Base-by-base conservation (phyloP, 441 rosid genomes). In the Capsella rubella region DNA sequence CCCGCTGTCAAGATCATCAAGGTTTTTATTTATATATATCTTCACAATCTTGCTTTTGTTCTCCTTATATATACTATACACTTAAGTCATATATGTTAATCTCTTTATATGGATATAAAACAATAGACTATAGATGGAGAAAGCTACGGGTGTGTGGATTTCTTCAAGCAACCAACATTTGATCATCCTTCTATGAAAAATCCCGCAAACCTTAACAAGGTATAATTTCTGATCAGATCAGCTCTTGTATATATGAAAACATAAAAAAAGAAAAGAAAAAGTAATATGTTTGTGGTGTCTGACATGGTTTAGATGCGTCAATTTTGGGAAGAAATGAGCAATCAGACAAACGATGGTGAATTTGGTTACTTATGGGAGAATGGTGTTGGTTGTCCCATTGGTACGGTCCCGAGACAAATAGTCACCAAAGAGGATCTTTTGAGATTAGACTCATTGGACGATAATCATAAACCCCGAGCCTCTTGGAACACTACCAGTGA, bases 151-250 rank as follows among this genome's bases (percentile, higher is more conserved):
- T 75, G 73, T 43, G 73, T 75, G 29, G 68, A 67, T 67, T 75
- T 60, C 63, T 75, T 67, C 69, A 67, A 67, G 65, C 71, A 73
- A 64, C 77, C 71, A 55, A 58, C 71, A 45, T 73, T 73, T 73
- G 77, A 73, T 45, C 58, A 64, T 16, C 71, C 65, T n/a, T 64
- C 77, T 45, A 21, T 73, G 71, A 65, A 73, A 47, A 64, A 55
- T 56, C 71, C 64, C 32, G n/a, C 25, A 10, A 64, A 64, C 65
- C 77, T 64, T 35, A 34, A 73, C 77, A 73, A 34, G 21, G 77
- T 73, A 73, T 13, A 35, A 13, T 6, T 28, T 31, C 5, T 0
- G 14, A 49, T 71, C 40, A 2, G 5, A 21, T 21, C 25, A 21
- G 25, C 25, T 21, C 25, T 21, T 21, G 25, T 21, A 21, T 21